Evolutionary conservation across 2,329 filamentous ascomycete genomes (phyloP).

Genomic region (Fusarium brevicatenulatum): DNA sequence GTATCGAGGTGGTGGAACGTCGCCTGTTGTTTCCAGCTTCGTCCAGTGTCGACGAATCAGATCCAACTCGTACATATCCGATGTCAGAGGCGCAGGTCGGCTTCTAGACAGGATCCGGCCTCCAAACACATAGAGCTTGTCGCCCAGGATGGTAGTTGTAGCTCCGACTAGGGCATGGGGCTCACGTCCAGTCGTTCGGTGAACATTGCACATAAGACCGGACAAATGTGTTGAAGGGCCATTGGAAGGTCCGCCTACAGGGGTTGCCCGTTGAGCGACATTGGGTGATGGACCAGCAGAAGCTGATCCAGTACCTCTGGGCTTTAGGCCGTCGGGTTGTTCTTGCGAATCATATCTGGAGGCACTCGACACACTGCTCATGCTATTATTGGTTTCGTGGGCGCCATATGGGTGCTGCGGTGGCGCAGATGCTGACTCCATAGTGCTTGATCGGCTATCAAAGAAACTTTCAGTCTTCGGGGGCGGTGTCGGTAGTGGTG

Average conservation of each 20-base stretch:
- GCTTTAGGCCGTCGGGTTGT: slow-evolving; percentile 57
- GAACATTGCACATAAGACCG: slow-evolving; percentile 76
- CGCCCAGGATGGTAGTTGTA: slow-evolving; percentile 92
- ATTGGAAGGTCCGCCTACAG: slow-evolving; percentile 57
- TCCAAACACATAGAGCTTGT: slow-evolving; percentile 97
- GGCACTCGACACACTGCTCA: slow-evolving; percentile 57
- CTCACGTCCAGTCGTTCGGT: slow-evolving; percentile 88
- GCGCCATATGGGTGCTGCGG: slow-evolving; percentile 52
- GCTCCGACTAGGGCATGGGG: slow-evolving; percentile 93
- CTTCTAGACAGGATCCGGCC: slow-evolving; percentile 87
- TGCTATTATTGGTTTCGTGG: slow-evolving; percentile 53
- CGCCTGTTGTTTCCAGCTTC: slow-evolving; percentile 84
- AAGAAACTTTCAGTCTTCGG: slow-evolving; percentile 53
- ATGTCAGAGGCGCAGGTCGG: slow-evolving; percentile 81
- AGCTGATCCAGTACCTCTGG: slow-evolving; percentile 63
- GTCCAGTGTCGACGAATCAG: slow-evolving; percentile 93
- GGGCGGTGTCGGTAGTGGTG: slow-evolving; percentile 14
- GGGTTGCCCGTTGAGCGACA: slow-evolving; percentile 49
- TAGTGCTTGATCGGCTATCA: slow-evolving; percentile 58
- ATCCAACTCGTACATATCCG: slow-evolving; percentile 93
- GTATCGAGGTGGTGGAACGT: slow-evolving; percentile 90
- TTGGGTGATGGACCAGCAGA: slow-evolving; percentile 69
- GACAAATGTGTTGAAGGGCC: slow-evolving; percentile 68
- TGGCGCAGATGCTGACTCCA: slow-evolving; percentile 58
- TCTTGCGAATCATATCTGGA: slow-evolving; percentile 59